Evolutionary conservation across 1,139 yeast genomes (phyloP).

Genomic region (Diutina mesorugosa): DNA sequence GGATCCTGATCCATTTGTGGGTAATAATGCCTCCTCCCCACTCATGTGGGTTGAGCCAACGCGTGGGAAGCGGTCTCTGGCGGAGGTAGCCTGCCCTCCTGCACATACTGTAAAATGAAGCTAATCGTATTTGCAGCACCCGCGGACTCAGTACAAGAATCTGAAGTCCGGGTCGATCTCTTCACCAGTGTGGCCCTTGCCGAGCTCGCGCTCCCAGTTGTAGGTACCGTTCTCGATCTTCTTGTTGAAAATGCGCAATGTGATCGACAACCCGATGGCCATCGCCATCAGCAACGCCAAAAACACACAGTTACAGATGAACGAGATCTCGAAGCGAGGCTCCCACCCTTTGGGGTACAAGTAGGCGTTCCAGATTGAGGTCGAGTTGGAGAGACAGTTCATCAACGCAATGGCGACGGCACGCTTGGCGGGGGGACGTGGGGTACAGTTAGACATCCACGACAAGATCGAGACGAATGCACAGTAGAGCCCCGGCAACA

Average conservation of each 20-base stretch:
- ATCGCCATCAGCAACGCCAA: constrained; percentile 24
- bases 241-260: constrained; percentile 26
- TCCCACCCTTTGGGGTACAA: constrained; percentile 28
- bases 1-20: too few relatives aligned
- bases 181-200: constrained; percentile 33
- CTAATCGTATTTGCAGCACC: background rate
- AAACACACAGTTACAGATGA: constrained; percentile 36
- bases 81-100: background rate
- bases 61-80: background rate
- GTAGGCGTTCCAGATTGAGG: constrained; percentile 42
- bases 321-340: constrained; percentile 34
- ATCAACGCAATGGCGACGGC: constrained; percentile 39
- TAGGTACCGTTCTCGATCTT: constrained; percentile 32
- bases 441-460: constrained; percentile 33
- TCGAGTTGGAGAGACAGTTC: constrained; percentile 39
- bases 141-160: constrained; percentile 13
- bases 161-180: constrained; percentile 31
- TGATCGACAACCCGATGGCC: constrained; percentile 26
- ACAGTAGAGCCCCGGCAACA: constrained; percentile 46
- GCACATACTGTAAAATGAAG: background rate
- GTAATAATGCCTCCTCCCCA: background rate
- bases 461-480: constrained; percentile 42
- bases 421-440: constrained; percentile 42
- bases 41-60: background rate
- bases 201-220: constrained; percentile 40